Evolutionary conservation across 768 basidiomycete genomes (phyloP).

Genomic region (Suillus bovinus): DNA sequence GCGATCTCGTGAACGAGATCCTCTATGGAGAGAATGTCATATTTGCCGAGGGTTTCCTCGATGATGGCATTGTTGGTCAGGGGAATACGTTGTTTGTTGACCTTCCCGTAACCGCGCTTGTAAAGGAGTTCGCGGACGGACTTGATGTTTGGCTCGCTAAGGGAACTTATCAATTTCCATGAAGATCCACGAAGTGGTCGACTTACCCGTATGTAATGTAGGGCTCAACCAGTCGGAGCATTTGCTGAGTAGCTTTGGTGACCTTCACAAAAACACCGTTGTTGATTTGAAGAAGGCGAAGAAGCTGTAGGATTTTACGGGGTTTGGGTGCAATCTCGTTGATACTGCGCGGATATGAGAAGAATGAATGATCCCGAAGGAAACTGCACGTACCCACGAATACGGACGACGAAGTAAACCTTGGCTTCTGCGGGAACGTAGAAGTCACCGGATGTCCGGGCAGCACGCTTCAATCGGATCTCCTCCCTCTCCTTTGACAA

Average conservation of each 20-base stretch:
- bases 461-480: conserved; percentile 91
- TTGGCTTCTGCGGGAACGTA: conserved; percentile 97
- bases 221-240: conserved; percentile 97
- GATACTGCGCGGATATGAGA: conserved; percentile 61
- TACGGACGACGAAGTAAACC: conserved; percentile 96
- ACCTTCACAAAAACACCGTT: conserved; percentile 98
- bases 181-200: conserved; percentile 2
- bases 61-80: conserved; percentile 93
- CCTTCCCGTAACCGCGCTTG: conserved; percentile 99
- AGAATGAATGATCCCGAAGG: conserved; percentile 12
- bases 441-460: conserved; percentile 90
- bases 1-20: conserved; percentile 97
- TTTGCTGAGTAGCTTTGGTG: conserved; percentile 94
- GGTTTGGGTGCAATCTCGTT: conserved; percentile 99
- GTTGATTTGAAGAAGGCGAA: conserved; percentile 99
- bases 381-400: conserved; percentile 76
- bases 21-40: conserved; percentile 95
- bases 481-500: conserved; percentile 91
- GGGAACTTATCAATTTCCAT: conserved; percentile 10
- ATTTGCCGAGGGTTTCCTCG: conserved; percentile 87
- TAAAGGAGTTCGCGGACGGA: conserved; percentile 96
- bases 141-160: conserved; percentile 93
- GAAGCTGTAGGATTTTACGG: conserved; percentile 97
- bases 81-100: conserved; percentile 96
- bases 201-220: conserved; percentile 95